A percentile compares a stretch with the other conserved stretches of the same genome.
These are phyloP conservation scores for Plasmodium ovale DNA, from an alignment of 169 alveolate genomes.

Conservation along the genomic window DNA sequence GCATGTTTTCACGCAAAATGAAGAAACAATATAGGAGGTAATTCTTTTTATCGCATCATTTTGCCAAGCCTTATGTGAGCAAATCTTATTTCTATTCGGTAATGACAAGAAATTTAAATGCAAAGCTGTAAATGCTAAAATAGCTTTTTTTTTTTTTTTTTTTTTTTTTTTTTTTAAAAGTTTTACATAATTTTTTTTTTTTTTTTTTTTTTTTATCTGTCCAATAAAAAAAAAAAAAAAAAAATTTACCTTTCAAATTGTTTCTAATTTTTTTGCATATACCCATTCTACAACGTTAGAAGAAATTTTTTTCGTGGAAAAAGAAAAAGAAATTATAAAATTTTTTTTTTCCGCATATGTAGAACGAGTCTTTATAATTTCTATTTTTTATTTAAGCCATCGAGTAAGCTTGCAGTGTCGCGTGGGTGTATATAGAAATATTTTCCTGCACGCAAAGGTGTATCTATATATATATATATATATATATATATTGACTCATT, in stretches of 20 bases:
- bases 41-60: not conserved
- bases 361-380: constrained; percentile 55
- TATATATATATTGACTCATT: not conserved
- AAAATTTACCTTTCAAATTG: not conserved
- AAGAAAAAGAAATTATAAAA: constrained; percentile 10
- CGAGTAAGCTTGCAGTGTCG: too few species aligned
- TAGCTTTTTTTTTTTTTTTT: constrained; percentile 12
- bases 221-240: constrained; percentile 29
- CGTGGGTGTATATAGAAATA: too few species aligned
- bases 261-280: constrained; percentile 1
- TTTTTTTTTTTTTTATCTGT: constrained; percentile 2
- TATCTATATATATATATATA: not conserved
- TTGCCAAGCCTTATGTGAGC: not conserved
- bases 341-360: constrained; percentile 7
- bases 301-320: constrained; percentile 5
- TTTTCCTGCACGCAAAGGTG: not conserved
- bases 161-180: constrained; percentile 18
- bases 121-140: not conserved
- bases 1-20: not conserved
- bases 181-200: constrained; percentile 17
- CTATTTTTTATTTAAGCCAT: not conserved
- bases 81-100: not conserved
- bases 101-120: not conserved
- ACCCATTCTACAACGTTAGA: constrained; percentile 26
- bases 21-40: not conserved